Conservation (phyloP, 768 basidiomycete species). For the Lactifluus echinatus region DNA sequence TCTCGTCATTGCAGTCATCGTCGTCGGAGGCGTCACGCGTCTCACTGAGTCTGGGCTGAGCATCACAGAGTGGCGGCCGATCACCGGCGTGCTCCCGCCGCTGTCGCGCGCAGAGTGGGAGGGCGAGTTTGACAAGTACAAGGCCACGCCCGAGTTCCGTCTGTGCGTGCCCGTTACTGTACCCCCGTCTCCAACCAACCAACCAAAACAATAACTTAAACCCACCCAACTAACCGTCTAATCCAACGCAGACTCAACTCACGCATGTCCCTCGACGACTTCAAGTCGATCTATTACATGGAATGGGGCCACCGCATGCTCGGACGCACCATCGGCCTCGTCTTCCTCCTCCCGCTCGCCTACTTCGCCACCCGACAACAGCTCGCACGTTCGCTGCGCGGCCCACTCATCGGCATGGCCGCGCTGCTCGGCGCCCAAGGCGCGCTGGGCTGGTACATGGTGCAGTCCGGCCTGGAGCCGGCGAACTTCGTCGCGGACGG, state of each 20-base stretch:
- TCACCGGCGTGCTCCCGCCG: slow-evolving; percentile 85
- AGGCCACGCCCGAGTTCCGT: slow-evolving; percentile 89
- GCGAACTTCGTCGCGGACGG: slow-evolving; percentile 71
- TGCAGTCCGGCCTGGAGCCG: slow-evolving; percentile 88
- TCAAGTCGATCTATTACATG: slow-evolving; percentile 97
- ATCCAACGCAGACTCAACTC: slow-evolving; percentile 64
- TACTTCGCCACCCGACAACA: slow-evolving; percentile 71
- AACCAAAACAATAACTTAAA: no score
- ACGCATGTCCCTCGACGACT: slow-evolving; percentile 77
- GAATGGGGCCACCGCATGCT: slow-evolving; percentile 96
- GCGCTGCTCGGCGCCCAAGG: slow-evolving; percentile 87
- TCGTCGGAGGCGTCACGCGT: slow-evolving; percentile 93
- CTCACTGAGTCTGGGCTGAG: slow-evolving; percentile 96
- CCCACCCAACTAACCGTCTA: neutral
- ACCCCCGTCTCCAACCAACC: neutral
- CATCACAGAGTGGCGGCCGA: slow-evolving; percentile 96
- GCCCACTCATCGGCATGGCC: slow-evolving; percentile 63
- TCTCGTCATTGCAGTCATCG: slow-evolving; percentile 84
- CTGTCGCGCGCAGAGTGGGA: slow-evolving; percentile 70
- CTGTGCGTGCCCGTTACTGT: slow-evolving; percentile 56
- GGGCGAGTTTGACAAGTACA: slow-evolving; percentile 89
- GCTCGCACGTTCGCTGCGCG: slow-evolving; percentile 53
- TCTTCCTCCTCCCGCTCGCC: slow-evolving; percentile 74
- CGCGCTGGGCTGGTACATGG: slow-evolving; percentile 98
- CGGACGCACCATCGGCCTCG: slow-evolving; percentile 76